A percentile compares a stretch with the other conserved stretches of the same genome.
These are phyloP conservation scores for Jatropha podagrica DNA, from an alignment of 441 rosid genomes.

Conservation along the genomic window DNA sequence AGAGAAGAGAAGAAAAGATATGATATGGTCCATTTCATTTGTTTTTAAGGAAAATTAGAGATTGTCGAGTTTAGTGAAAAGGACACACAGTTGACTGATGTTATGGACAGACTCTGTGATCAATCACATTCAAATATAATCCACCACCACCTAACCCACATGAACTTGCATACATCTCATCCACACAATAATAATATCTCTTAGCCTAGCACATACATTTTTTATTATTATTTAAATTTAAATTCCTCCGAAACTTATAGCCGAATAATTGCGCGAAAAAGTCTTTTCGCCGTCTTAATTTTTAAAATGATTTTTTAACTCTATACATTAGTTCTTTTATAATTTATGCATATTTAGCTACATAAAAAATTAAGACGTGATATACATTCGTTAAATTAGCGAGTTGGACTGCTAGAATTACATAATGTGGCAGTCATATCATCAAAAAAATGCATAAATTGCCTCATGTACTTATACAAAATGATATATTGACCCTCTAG, in stretches of 20 bases:
- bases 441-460: too few relatives aligned
- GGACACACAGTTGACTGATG: constrained; percentile 19
- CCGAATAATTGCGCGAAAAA: too few relatives aligned
- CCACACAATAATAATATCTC: constrained; percentile 18
- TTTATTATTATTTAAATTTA: not conserved
- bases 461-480: not conserved
- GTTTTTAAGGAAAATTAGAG: not conserved
- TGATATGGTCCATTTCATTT: not conserved
- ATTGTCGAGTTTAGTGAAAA: not conserved
- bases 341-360: too few relatives aligned
- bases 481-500: too few relatives aligned
- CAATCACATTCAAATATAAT: constrained; percentile 9
- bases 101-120: constrained; percentile 6
- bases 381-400: too few relatives aligned
- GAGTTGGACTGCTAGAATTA: too few relatives aligned
- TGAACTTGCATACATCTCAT: constrained; percentile 10
- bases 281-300: too few relatives aligned
- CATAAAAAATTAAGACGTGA: too few relatives aligned
- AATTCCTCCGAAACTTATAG: too few relatives aligned
- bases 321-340: too few relatives aligned
- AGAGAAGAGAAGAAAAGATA: not conserved
- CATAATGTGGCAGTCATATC: too few relatives aligned
- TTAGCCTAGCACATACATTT: not conserved
- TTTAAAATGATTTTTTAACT: too few relatives aligned
- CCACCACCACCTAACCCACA: constrained; percentile 20